A percentile compares a stretch with the other conserved stretches of the same genome.
phyloP scores from a whole-genome alignment of 2,329 filamentous ascomycete species.

The Penicillium crustosum region DNA sequence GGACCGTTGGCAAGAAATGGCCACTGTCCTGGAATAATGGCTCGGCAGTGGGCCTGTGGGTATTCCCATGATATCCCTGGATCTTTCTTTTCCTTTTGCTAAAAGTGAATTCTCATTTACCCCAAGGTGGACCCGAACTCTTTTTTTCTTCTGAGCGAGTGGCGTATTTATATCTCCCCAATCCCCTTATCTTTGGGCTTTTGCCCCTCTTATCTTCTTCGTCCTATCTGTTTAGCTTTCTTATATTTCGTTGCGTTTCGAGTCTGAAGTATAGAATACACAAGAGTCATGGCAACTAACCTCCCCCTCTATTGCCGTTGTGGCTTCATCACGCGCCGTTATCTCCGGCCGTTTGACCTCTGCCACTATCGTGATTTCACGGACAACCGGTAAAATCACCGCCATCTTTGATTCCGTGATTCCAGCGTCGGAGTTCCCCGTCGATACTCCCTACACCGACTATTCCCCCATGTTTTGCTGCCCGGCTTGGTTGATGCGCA shows the following conservation, averaged over 20 bases:
- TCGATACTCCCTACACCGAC: conserved; percentile 72
- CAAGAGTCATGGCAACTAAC: conserved; percentile 22
- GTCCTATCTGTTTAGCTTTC: not conserved
- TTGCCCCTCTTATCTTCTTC: not conserved
- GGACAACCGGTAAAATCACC: conserved; percentile 77
- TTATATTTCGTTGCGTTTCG: not conserved
- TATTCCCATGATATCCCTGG: not conserved
- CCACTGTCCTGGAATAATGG: too few relatives aligned
- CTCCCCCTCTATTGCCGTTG: conserved; percentile 62
- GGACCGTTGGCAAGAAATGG: too few relatives aligned
- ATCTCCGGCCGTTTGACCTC: conserved; percentile 74
- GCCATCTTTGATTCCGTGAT: conserved; percentile 72
- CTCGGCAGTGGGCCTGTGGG: not conserved
- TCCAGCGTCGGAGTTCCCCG: conserved; percentile 72
- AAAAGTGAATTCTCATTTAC: not conserved
- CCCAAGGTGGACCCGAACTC: not conserved
- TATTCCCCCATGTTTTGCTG: conserved; percentile 78
- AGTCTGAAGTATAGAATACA: not conserved
- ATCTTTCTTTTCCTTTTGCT: not conserved
- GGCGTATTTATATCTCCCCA: conserved; percentile 4
- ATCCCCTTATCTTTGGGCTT: not conserved
- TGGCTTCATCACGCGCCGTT: conserved; percentile 81
- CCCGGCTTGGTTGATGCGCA: conserved; percentile 95
- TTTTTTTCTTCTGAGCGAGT: not conserved
- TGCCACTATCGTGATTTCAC: conserved; percentile 79